Evolutionary conservation across 495 filamentous ascomycete species (phyloP).

Genomic region (Ascodesmis nigricans): DNA sequence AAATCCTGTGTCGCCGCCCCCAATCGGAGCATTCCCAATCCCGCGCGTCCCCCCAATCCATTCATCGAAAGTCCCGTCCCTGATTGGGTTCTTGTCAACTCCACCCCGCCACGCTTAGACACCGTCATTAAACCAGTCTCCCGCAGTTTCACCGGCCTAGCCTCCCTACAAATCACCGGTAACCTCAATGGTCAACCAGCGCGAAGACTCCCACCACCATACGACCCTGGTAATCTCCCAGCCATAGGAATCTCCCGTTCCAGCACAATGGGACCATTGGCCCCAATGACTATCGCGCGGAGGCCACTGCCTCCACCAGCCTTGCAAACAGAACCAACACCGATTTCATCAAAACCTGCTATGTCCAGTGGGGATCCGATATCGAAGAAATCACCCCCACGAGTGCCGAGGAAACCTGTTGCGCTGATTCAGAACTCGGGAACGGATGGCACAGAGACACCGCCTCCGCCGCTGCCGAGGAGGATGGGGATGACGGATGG

Average conservation of each 20-base stretch:
- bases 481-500: conserved; percentile 5
- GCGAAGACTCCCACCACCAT: conserved; percentile 33
- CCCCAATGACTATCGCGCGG: background rate
- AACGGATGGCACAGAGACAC: background rate
- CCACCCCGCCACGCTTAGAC: conserved; percentile 28
- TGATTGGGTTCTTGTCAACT: conserved; percentile 53
- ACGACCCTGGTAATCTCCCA: conserved; percentile 27
- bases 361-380: background rate
- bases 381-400: background rate
- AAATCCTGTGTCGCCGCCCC: conserved; percentile 50
- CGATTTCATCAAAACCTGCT: conserved; percentile 2
- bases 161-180: background rate
- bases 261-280: background rate
- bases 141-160: conserved; percentile 20
- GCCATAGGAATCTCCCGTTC: background rate
- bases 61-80: conserved; percentile 44
- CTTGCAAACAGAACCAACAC: background rate
- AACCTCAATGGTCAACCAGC: conserved; percentile 14
- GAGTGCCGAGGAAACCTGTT: conserved; percentile 1
- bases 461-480: conserved; percentile 9
- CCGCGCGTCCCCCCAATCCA: conserved; percentile 56
- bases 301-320: background rate
- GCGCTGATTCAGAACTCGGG: background rate
- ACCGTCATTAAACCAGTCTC: conserved; percentile 25
- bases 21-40: conserved; percentile 36